Base-by-base conservation (phyloP, 108 stramenopile genomes). In the Chaetoceros muelleri region DNA sequence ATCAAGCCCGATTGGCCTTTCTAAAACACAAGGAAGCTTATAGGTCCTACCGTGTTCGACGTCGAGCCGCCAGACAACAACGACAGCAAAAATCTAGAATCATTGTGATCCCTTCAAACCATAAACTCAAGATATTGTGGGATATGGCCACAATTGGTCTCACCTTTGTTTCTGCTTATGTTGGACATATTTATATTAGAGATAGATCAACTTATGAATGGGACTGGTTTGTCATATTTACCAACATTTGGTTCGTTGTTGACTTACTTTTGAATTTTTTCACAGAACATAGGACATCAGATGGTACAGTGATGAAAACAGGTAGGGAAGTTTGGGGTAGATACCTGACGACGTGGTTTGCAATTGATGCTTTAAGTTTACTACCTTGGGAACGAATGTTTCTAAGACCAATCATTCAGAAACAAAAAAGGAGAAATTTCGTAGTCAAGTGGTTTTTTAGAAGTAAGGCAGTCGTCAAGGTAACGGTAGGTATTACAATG, bases 301-400 rank as follows among this genome's bases (percentile, higher is more conserved):
- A 71, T 49, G 82, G 84, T 17, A 57, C 73, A 28, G 67, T 86
- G 2, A 69, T 84, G 28, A 54, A 69, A 30, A 78, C 78, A 55
- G 69, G 75, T 21, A 76, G 70, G 28, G 67, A 73, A n/a, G 81
- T 91, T 21, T 85, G 83, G 78, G 89, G 85, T 13, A 62, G 83
- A 27, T 91, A 91, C 63, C 67, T 91, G 28, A 87, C 85, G 7
- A 80, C 89, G 7, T 91, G 89, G 89, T 91, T 91, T 62, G 70
- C 79, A 27, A 67, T 91, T 56, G 89, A 91, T 62, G 71, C 66
- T 10, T 50, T 91, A 22, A 71, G 79, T 30, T 58, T 91, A 20
- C 65, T 86, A 47, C 89, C 89, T 0, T 86, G 89, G 76, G 89
- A 91, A 57, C 28, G 70, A 2, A 62, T 91, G 8, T 91, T 81